phyloP scores from a whole-genome alignment of 768 basidiomycete genomes.

The Leccinum subtestaceum region DNA sequence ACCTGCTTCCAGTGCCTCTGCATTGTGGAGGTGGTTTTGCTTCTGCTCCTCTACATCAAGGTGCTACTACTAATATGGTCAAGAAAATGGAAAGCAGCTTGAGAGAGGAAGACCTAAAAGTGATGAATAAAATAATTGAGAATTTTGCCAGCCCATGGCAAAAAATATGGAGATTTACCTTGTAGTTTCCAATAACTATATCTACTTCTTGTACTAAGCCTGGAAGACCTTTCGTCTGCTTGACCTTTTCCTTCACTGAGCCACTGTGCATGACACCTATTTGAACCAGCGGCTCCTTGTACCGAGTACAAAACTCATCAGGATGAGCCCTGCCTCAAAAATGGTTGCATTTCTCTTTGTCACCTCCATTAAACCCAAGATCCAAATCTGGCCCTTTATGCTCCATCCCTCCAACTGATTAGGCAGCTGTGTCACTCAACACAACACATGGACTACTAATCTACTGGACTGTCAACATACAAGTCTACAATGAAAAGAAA shows the following conservation, averaged over 20 bases:
- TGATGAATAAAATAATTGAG: not conserved
- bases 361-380: constrained; percentile 75
- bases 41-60: constrained; percentile 85
- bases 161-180: constrained; percentile 45
- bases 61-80: constrained; percentile 79
- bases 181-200: constrained; percentile 77
- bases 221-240: constrained; percentile 52
- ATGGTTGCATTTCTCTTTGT: constrained; percentile 61
- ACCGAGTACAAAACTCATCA: constrained; percentile 83
- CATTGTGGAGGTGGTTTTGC: constrained; percentile 72
- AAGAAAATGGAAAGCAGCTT: constrained; percentile 72
- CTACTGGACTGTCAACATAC: no score
- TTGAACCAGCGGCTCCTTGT: constrained; percentile 48
- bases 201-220: constrained; percentile 59
- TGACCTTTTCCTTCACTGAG: constrained; percentile 45
- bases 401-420: constrained; percentile 91
- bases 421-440: constrained; percentile 62
- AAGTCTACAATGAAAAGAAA: no score
- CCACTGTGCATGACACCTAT: constrained; percentile 41
- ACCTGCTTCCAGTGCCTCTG: constrained; percentile 62
- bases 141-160: not conserved
- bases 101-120: constrained; percentile 40
- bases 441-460: no score
- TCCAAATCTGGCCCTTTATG: constrained; percentile 88
- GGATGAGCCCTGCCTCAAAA: constrained; percentile 84